Conservation (phyloP, 176 grass and related monocot species). For the Pontederia paniculata region DNA sequence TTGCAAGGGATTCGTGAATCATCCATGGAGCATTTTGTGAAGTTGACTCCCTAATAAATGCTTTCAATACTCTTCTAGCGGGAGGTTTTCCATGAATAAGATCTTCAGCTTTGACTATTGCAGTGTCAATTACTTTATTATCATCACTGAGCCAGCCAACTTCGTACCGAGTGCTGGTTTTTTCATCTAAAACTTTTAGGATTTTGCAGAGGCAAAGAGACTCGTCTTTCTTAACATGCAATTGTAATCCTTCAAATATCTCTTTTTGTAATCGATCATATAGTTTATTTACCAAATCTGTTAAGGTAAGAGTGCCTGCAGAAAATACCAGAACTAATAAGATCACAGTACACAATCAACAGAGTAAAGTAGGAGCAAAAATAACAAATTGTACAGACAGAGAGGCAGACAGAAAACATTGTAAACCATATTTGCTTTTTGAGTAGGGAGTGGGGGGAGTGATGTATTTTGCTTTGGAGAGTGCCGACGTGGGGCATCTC, state of each 20-base stretch:
- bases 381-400: no score
- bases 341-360: constrained; percentile 10
- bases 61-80: constrained; percentile 6
- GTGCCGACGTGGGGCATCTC: no score
- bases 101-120: constrained; percentile 48
- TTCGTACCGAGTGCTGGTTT: constrained; percentile 30
- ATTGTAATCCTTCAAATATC: constrained; percentile 69
- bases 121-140: constrained; percentile 42
- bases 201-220: constrained; percentile 58
- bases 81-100: constrained; percentile 37
- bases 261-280: constrained; percentile 38
- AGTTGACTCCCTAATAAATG: constrained; percentile 40
- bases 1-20: constrained; percentile 49
- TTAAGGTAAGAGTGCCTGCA: constrained; percentile 68
- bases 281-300: constrained; percentile 54
- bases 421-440: no score
- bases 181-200: constrained; percentile 45
- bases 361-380: neutral
- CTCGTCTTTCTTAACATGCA: constrained; percentile 52
- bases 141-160: constrained; percentile 69
- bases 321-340: constrained; percentile 4
- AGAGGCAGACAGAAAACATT: no score
- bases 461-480: no score
- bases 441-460: no score
- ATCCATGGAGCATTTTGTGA: constrained; percentile 55